Percentiles rank a stretch among this genome's conserved stretches.
These are phyloP conservation scores for Botrytis aclada DNA, from an alignment of 2,329 filamentous ascomycete genomes.

Conservation along the genomic window DNA sequence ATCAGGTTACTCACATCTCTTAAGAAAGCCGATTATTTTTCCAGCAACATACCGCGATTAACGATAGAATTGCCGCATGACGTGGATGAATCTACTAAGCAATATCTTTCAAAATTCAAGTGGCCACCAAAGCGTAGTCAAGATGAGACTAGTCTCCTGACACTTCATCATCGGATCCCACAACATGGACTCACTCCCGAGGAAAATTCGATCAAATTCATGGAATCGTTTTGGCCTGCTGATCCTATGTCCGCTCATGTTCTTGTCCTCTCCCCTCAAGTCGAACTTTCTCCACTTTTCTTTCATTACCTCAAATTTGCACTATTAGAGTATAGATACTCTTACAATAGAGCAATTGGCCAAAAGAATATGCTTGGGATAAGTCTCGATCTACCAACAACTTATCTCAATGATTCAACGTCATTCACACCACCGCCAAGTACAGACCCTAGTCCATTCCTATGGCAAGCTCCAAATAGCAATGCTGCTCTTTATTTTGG, in stretches of 20 bases:
- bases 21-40: conserved; percentile 69
- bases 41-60: conserved; percentile 66
- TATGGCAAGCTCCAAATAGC: conserved; percentile 82
- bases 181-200: conserved; percentile 58
- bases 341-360: conserved; percentile 48
- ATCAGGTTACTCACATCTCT: conserved; percentile 76
- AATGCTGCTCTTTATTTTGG: conserved; percentile 81
- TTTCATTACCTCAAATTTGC: conserved; percentile 83
- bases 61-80: conserved; percentile 78
- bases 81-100: conserved; percentile 62
- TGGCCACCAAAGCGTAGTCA: conserved; percentile 57
- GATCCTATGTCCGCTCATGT: conserved; percentile 66
- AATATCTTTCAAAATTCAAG: conserved; percentile 60
- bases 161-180: conserved; percentile 71
- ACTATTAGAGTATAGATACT: conserved; percentile 75
- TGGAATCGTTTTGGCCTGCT: conserved; percentile 85
- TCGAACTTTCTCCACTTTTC: conserved; percentile 75
- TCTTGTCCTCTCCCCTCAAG: conserved; percentile 78
- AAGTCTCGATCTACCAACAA: conserved; percentile 70
- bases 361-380: conserved; percentile 67
- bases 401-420: conserved; percentile 58
- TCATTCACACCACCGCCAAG: conserved; percentile 49
- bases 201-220: conserved; percentile 69
- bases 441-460: conserved; percentile 47
- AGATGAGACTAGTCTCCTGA: conserved; percentile 54